These are phyloP conservation scores for Geosmithia putterillii DNA, from an alignment of 2,329 filamentous ascomycete genomes.

Conservation along the genomic window DNA sequence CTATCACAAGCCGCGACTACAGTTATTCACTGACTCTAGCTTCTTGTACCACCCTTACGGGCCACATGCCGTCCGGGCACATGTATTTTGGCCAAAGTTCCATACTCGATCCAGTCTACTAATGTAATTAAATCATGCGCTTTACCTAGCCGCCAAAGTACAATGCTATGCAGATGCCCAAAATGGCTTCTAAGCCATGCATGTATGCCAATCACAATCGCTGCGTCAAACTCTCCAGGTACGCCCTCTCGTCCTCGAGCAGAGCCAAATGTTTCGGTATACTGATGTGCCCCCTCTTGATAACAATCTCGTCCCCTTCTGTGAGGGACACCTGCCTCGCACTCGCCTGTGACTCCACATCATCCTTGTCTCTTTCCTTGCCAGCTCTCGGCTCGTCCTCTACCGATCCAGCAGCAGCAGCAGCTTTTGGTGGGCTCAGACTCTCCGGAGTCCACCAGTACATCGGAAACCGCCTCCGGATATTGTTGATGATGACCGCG, in stretches of 20 bases:
- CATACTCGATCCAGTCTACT: too few relatives aligned
- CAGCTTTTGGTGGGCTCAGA: constrained; percentile 4
- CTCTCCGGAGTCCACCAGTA: constrained; percentile 56
- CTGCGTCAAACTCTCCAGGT: constrained; percentile 21
- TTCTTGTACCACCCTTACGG: too few relatives aligned
- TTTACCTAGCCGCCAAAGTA: too few relatives aligned
- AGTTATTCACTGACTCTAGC: too few relatives aligned
- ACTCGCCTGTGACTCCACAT: constrained; percentile 1
- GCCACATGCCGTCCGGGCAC: too few relatives aligned
- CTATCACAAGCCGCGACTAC: too few relatives aligned
- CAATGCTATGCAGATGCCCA: too few relatives aligned
- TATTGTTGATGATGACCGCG: constrained; percentile 56
- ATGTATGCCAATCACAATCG: constrained; percentile 11
- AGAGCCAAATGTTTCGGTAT: constrained; percentile 21
- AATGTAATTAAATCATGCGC: too few relatives aligned
- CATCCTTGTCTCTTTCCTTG: constrained; percentile 2
- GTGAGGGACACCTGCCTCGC: background rate
- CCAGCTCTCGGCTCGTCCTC: background rate
- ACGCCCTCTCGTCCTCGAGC: constrained; percentile 21
- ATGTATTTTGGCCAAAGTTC: too few relatives aligned
- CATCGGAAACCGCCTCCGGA: constrained; percentile 51
- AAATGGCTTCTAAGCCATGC: too few relatives aligned
- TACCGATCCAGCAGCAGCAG: constrained; percentile 3
- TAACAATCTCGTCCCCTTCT: constrained; percentile 17
- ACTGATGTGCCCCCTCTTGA: constrained; percentile 18